These are phyloP conservation scores for Talaromyces trachyspermus DNA, from an alignment of 495 filamentous ascomycete genomes.

Conservation along the genomic window DNA sequence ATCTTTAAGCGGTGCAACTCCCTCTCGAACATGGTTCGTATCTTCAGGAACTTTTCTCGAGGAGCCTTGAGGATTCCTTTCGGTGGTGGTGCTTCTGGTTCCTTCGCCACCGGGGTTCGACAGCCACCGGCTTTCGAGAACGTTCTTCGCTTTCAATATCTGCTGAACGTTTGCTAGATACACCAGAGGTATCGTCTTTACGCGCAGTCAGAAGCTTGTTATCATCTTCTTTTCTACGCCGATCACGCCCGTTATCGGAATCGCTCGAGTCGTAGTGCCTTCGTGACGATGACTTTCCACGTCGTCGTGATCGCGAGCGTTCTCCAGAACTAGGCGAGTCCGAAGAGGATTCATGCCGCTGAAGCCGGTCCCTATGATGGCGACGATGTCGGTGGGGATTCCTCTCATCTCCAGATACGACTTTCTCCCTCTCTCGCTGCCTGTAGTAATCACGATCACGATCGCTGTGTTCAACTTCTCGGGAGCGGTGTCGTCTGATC, in stretches of 20 bases:
- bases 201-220: neutral
- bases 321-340: constrained; percentile 31
- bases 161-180: constrained; percentile 5
- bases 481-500: constrained; percentile 1
- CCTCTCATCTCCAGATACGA: neutral
- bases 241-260: constrained; percentile 12
- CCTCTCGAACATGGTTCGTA: constrained; percentile 67
- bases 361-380: constrained; percentile 26
- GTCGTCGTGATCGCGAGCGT: constrained; percentile 29
- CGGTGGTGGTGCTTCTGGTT: constrained; percentile 42
- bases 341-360: constrained; percentile 18
- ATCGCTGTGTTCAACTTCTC: constrained; percentile 2
- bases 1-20: constrained; percentile 83
- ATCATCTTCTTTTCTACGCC: constrained; percentile 1
- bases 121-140: constrained; percentile 20
- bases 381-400: constrained; percentile 9
- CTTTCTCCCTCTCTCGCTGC: constrained; percentile 2
- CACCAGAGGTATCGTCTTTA: constrained; percentile 2
- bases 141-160: constrained; percentile 14
- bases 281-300: constrained; percentile 22
- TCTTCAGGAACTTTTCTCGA: constrained; percentile 68
- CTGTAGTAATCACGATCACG: neutral
- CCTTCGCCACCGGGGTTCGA: constrained; percentile 27
- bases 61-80: constrained; percentile 70
- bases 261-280: constrained; percentile 15